Base-by-base conservation (phyloP, 2,329 filamentous ascomycete species). In the Paramyrothecium roridum region DNA sequence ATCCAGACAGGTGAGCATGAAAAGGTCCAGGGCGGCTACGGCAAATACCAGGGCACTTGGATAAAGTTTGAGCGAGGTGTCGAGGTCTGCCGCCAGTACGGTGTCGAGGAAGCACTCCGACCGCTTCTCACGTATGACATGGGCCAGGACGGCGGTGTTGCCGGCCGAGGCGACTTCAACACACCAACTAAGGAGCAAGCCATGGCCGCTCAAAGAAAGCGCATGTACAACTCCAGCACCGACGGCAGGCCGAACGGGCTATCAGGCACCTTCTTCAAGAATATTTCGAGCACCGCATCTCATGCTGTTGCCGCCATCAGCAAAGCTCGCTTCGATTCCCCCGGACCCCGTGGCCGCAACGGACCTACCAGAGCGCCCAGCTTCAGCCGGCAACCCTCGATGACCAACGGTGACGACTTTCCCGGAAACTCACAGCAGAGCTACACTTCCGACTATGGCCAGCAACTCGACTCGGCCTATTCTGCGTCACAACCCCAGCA, bases 1-100 rank as follows among this genome's bases (percentile, higher is more conserved):
- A 96, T 99, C 56, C 85, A 96, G 60, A 95, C 90, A 0, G 95
- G 95, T 66, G 91, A 96, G 68, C 93, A 99, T 72, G 95, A 99
- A 72, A 99, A 99, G 74, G 93, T 99, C 3, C 95, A 99, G 71
- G 95, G 95, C 34, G 95, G 95, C 6, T 99, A 99, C 67, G 95
- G 95, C 61, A 98, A 98, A 77, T 99, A 99, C 67, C 95, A 99
- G 77, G 95, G 95, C 54, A 99, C 95, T 2, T 99, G 95, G 95
- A 96, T 99, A 67, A 91, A 89, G 67, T 98, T 96, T 67, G 89
- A 93, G 51, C 86, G 93, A 58, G 95, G 93, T 2, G 82, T 96
- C 48, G 91, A 97, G 67, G 93, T 99, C 64, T 98, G 95, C 72
- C 86, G 89, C 46, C 84, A 88, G 61, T 89, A 89, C 63, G 85